Evolutionary conservation across 176 grass and related monocot species (phyloP).

Genomic region (Hordeum vulgare): DNA sequence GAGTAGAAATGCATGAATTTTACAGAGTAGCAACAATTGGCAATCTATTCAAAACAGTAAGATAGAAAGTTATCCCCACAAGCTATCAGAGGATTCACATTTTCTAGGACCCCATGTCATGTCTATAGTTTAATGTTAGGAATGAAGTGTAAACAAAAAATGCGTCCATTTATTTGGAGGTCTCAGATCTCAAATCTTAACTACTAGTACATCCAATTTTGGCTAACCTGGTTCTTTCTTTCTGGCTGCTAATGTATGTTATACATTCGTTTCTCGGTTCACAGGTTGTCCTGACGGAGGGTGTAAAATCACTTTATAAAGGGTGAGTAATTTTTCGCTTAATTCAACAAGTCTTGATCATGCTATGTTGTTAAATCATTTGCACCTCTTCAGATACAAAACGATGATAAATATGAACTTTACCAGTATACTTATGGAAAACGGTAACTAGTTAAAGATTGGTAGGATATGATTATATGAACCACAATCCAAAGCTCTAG

Average conservation of each 20-base stretch:
- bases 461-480: not conserved
- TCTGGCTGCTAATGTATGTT: constrained; percentile 1
- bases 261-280: constrained; percentile 14
- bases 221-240: no score
- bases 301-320: constrained; percentile 80
- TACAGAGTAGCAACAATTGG: not conserved
- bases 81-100: not conserved
- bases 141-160: not conserved
- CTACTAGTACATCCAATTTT: no score
- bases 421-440: not conserved
- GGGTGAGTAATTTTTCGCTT: constrained; percentile 34
- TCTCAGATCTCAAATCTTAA: constrained; percentile 3
- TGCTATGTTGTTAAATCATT: not conserved
- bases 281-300: constrained; percentile 73
- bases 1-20: constrained; percentile 10
- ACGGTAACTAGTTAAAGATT: not conserved
- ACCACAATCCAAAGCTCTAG: not conserved
- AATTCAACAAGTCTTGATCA: not conserved
- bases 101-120: not conserved
- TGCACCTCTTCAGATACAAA: not conserved
- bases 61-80: not conserved
- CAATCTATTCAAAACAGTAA: not conserved
- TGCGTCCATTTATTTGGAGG: not conserved
- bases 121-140: not conserved
- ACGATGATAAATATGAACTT: not conserved